These are phyloP conservation scores for Lodderomyces margitis DNA, from an alignment of 1,139 yeast species.

Conservation along the genomic window DNA sequence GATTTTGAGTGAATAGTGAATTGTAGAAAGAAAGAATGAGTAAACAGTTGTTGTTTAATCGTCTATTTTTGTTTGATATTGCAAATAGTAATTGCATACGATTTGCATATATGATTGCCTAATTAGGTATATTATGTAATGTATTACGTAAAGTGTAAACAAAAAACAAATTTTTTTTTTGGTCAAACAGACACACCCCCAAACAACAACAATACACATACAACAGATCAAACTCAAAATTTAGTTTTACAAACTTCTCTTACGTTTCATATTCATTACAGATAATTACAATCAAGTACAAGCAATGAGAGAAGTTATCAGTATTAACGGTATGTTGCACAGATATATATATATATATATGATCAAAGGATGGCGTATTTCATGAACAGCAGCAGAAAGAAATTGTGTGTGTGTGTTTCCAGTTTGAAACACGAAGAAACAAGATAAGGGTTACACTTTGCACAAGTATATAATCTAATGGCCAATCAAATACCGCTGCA, in stretches of 20 bases:
- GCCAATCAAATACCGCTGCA: not conserved
- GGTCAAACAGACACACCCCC: constrained; percentile 7
- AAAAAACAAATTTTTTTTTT: not conserved
- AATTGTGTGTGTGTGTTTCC: not conserved
- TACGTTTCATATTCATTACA: too few relatives aligned
- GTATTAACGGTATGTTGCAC: constrained; percentile 85
- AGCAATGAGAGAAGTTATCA: constrained; percentile 86
- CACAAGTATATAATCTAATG: not conserved
- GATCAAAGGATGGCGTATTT: constrained; percentile 3
- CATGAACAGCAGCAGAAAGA: not conserved
- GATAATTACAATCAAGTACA: not conserved
- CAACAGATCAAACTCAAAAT: too few relatives aligned
- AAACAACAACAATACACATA: too few relatives aligned
- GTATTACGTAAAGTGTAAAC: constrained; percentile 6
- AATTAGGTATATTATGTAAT: constrained; percentile 2
- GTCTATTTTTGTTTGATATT: too few relatives aligned
- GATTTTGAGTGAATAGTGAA: too few relatives aligned
- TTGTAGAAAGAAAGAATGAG: too few relatives aligned
- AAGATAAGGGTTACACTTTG: not conserved
- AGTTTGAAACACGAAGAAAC: not conserved
- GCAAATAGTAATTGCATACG: too few relatives aligned
- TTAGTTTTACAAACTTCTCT: too few relatives aligned
- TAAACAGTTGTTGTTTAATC: too few relatives aligned
- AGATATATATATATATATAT: too few relatives aligned
- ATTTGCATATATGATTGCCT: not conserved